Conservation (phyloP, 2,329 filamentous ascomycete genomes). For the Microsporum audouinii region DNA sequence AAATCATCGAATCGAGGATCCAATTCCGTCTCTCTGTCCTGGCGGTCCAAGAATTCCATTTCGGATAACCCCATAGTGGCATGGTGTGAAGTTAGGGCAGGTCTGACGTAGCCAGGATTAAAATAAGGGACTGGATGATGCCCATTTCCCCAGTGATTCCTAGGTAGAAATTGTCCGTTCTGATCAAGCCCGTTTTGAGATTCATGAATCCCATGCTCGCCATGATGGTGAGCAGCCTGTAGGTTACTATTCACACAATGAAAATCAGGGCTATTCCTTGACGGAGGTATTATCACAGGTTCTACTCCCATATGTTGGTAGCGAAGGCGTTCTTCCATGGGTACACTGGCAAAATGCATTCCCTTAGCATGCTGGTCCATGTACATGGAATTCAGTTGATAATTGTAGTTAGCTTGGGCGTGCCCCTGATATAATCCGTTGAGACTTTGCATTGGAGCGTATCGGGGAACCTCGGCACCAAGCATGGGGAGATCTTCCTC, state of each 20-base stretch:
- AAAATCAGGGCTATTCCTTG: slow-evolving; percentile 1
- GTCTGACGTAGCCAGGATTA: neutral
- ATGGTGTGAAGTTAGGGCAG: neutral
- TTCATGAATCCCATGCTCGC: neutral
- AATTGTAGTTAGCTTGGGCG: neutral
- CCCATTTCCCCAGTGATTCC: neutral
- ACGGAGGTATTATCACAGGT: neutral
- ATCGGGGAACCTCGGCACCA: neutral
- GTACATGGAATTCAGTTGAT: neutral
- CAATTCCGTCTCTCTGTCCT: neutral
- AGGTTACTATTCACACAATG: neutral
- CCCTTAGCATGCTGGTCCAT: neutral
- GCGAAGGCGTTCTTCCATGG: neutral
- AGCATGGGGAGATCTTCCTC: slow-evolving; percentile 32
- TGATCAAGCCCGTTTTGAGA: neutral
- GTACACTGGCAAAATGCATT: neutral
- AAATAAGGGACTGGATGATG: neutral
- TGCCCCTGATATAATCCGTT: neutral
- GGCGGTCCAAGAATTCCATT: neutral
- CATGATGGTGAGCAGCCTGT: neutral
- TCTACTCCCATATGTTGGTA: neutral
- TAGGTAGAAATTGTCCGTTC: neutral
- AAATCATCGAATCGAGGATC: neutral
- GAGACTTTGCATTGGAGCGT: neutral
- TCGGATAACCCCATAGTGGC: neutral